Percentiles rank a stretch among this genome's conserved stretches.
These are phyloP conservation scores for Cenococcum geophilum DNA, from an alignment of 495 filamentous ascomycete genomes.

Conservation along the genomic window DNA sequence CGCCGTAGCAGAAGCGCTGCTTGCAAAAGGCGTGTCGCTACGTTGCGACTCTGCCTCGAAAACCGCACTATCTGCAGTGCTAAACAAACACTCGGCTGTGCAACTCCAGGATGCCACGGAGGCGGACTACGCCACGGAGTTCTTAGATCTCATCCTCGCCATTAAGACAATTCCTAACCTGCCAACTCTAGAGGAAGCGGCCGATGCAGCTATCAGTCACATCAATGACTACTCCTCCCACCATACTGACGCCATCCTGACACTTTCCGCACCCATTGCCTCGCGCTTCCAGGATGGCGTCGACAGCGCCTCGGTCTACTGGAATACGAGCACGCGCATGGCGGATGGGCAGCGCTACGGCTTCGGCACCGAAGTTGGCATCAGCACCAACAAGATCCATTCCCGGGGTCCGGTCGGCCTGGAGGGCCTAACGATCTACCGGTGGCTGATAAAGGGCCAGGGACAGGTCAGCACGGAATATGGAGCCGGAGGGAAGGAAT, in stretches of 20 bases:
- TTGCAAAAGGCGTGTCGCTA: constrained; percentile 71
- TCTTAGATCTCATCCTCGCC: constrained; percentile 76
- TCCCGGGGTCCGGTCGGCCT: constrained; percentile 87
- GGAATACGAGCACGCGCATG: constrained; percentile 92
- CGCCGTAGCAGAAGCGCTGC: constrained; percentile 60
- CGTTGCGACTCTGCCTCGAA: constrained; percentile 71
- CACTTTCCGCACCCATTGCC: constrained; percentile 56
- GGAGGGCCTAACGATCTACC: constrained; percentile 93
- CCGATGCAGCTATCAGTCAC: constrained; percentile 72
- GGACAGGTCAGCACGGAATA: constrained; percentile 75
- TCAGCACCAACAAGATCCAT: constrained; percentile 98
- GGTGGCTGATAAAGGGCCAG: constrained; percentile 77
- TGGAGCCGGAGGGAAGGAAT: constrained; percentile 59
- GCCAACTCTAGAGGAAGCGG: constrained; percentile 29
- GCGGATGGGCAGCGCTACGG: constrained; percentile 96
- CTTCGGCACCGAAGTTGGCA: constrained; percentile 96
- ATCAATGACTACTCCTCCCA: constrained; percentile 90
- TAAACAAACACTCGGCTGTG: constrained; percentile 38
- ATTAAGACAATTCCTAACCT: constrained; percentile 64
- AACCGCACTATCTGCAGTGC: constrained; percentile 46
- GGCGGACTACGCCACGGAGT: constrained; percentile 80
- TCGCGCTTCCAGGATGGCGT: constrained; percentile 74
- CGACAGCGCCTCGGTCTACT: constrained; percentile 90
- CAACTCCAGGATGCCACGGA: constrained; percentile 59
- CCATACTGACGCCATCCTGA: constrained; percentile 91